Evolutionary conservation across 2,329 filamentous ascomycete genomes (phyloP).

Genomic region (Trichothecium roseum): DNA sequence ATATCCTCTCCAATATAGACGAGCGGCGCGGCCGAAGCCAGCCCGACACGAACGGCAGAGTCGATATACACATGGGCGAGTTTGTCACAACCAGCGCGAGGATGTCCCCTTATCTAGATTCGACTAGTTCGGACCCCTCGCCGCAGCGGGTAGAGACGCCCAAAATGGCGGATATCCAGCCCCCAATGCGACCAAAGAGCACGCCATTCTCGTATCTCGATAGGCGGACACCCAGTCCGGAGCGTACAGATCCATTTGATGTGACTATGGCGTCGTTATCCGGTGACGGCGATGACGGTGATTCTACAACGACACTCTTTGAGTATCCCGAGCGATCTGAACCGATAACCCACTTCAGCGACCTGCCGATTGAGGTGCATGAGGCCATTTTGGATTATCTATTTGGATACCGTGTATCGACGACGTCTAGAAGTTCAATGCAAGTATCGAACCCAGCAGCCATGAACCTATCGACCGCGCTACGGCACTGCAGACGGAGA

Average conservation of each 20-base stretch:
- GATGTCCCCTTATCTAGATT: slow-evolving; percentile 10
- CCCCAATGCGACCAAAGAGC: slow-evolving; percentile 44
- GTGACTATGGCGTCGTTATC: no score
- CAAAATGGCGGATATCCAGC: slow-evolving; percentile 10
- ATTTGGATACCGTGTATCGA: slow-evolving; percentile 57
- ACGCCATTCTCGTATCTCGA: slow-evolving; percentile 49
- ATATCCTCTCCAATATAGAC: no score
- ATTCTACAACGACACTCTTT: slow-evolving; percentile 3
- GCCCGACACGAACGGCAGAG: no score
- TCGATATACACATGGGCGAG: no score
- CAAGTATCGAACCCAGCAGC: slow-evolving; percentile 38
- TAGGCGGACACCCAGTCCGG: slow-evolving; percentile 21
- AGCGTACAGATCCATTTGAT: no score
- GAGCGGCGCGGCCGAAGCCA: no score
- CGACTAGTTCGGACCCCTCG: slow-evolving; percentile 19
- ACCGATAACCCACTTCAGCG: slow-evolving; percentile 5
- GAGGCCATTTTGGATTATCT: slow-evolving; percentile 62
- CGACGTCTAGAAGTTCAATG: slow-evolving; percentile 44
- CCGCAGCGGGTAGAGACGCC: slow-evolving; percentile 1
- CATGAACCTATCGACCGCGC: slow-evolving; percentile 52
- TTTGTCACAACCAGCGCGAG: no score
- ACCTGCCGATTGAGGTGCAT: slow-evolving; percentile 60
- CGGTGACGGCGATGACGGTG: slow-evolving; percentile 4
- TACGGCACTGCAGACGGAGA: slow-evolving; percentile 57
- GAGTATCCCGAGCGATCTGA: neutral